Base-by-base conservation (phyloP, 163 green algal species). In the Chlamydomonas reinhardtii region DNA sequence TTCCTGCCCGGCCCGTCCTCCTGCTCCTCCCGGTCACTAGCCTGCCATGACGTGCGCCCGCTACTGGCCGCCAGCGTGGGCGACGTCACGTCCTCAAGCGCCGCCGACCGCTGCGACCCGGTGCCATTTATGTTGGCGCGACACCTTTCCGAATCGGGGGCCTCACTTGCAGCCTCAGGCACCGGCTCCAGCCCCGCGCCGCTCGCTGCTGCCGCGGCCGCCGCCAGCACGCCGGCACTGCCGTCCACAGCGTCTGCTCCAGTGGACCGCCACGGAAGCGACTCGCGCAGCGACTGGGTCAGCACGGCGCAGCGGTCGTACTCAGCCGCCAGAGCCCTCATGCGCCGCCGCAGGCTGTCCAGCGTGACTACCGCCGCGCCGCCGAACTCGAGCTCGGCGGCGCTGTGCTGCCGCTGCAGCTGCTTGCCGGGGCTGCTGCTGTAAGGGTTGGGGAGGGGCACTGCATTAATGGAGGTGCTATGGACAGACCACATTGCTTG, bases 321-420 rank as follows among this genome's bases (percentile, higher is more conserved):
- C 69, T 85, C 79, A 11, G 54, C 64, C 17, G 77, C 52, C 27
- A 85, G 68, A 52, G 71, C 66, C 48, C 68, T 52, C 69, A 85
- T 85, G 31, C 79, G 79, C 32, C 79, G 79, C 19, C 69, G 52
- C 54, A 85, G 32, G 0, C 22, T 62, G 52, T 85, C 79, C 32
- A 85, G 52, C 68, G 79, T 85, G 15, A 78, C 32, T 15, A 61
- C 34, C 1, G 79, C 69, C 34, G 72, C 69, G 16, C 61, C n/a
- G 32, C 79, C 79, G 32, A 43, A 59, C 61, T 76, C 77, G 8
- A 76, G 66, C 43, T 69, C n/a, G 43, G 64, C 39, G 31, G 64
- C 14, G 39, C 39, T 68, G 76, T n/a, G 31, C 12, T 65, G 43
- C 9, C 66, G 37, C 8, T 35, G 32, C 66, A 43, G 31, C 2